Percentiles rank a stretch among this genome's conserved stretches.
Evolutionary conservation across 202 grass and related monocot species (phyloP).

Genomic region (Zizania palustris): DNA sequence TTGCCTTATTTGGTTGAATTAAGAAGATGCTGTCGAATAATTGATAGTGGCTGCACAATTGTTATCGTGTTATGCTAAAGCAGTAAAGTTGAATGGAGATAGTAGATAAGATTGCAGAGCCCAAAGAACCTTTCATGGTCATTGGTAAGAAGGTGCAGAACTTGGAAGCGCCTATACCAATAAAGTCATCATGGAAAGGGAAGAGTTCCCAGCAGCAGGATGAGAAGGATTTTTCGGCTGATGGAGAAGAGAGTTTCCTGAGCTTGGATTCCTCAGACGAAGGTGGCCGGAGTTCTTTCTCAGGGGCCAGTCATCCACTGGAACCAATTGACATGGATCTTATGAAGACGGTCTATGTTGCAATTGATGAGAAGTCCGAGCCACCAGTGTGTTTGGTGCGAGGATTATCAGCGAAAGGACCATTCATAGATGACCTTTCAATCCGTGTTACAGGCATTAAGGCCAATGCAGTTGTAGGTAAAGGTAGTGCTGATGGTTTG

Average conservation of each 20-base stretch:
- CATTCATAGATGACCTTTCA: conserved; percentile 77
- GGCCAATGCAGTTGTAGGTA: conserved; percentile 38
- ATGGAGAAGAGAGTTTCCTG: conserved; percentile 79
- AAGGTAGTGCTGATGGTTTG: conserved; percentile 42
- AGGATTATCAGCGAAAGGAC: conserved; percentile 69
- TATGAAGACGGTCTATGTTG: conserved; percentile 90
- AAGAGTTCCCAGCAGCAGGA: conserved; percentile 56
- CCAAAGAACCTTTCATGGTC: conserved; percentile 44
- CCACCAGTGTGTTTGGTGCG: conserved; percentile 52
- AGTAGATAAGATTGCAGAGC: conserved; percentile 60
- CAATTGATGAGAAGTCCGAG: conserved; percentile 72
- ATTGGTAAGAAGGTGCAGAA: conserved; percentile 43
- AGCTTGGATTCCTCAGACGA: conserved; percentile 77
- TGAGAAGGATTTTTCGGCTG: conserved; percentile 57
- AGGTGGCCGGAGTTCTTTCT: conserved; percentile 69
- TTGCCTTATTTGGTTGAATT: conserved; percentile 9
- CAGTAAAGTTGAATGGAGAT: conserved; percentile 59
- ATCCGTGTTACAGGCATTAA: conserved; percentile 61
- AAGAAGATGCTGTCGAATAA: not conserved
- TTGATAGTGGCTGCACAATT: conserved; percentile 23
- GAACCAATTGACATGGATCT: conserved; percentile 91
- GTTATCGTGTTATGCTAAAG: conserved; percentile 55
- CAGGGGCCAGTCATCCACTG: conserved; percentile 75
- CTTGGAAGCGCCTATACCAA: conserved; percentile 48
- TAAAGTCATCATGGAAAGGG: conserved; percentile 66